Evolutionary conservation across 768 basidiomycete genomes (phyloP), one percentile per base, ranked within the genome.

Genomic region (Naganishia friedmannii): DNA sequence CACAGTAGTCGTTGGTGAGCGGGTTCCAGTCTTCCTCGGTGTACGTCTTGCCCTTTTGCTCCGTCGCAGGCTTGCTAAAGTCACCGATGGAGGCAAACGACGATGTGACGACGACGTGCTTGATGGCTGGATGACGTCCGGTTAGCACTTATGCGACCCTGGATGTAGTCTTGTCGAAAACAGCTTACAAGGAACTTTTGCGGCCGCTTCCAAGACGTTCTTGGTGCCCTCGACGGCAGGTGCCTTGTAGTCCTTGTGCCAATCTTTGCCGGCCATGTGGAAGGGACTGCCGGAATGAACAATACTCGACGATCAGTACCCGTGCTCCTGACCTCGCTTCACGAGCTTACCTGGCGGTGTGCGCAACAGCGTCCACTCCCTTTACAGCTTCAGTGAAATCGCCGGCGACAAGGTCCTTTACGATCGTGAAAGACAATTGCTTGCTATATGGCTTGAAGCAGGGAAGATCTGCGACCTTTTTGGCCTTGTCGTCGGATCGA

Each of bases 31-130:
- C 78, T 17, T 76, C 66, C 67, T 79, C 75, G 57, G 74, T 77
- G 70, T 76, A 77, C 8, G 70, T 67, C 54, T 56, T 70, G 39
- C 69, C 73, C 12, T 28, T 65, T 29, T 76, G 74, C 34, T 72
- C 66, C 12, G 65, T 39, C 26, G 56, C 37, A 10, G 75, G 74
- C 23, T 55, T 68, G 65, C 51, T 31, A 48, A 66, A 68, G 65
- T 74, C 71, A 2, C 71, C 72, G 42, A 76, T 60, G 3, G 78
- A 74, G 0, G 86, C 88, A 53, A 78, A 82, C 0, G 89, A 90
- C 13, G 87, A 87, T 0, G 88, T 90, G 67, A 90, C 79, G 19
- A 91, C 86, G 57, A 92, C 82, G 3, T 90, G 86, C 77, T 89
- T 87, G 74, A 92, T 82, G 9, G 76, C 66, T 67, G 23, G 21